Evolutionary conservation across 2,329 filamentous ascomycete genomes (phyloP).

Genomic region (Alternaria burnsii): DNA sequence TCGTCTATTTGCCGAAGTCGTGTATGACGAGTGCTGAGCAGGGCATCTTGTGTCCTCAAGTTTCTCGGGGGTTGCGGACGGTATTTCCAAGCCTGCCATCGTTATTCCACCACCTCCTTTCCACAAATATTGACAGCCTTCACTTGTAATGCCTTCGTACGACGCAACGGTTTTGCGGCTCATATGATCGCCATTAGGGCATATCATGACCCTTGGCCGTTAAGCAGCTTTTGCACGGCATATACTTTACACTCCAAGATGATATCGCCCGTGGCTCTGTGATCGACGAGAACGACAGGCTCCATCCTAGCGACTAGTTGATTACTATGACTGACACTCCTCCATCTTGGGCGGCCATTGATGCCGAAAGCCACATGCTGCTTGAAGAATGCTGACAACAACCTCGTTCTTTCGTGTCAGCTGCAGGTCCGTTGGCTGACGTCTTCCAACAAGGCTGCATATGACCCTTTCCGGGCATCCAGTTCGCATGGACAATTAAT

Average conservation of each 20-base stretch:
- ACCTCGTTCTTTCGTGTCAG: constrained; percentile 28
- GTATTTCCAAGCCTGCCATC: not conserved
- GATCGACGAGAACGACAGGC: not conserved
- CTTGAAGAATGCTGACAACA: constrained; percentile 20
- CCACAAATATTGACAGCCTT: not conserved
- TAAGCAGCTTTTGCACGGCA: constrained; percentile 18
- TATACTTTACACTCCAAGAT: constrained; percentile 4
- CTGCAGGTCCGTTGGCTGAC: constrained; percentile 32
- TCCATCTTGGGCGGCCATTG: constrained; percentile 4
- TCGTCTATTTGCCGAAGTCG: not conserved
- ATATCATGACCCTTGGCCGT: constrained; percentile 1
- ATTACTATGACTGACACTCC: not conserved
- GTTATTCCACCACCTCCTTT: not conserved
- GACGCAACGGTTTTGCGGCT: constrained; percentile 15
- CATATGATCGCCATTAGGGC: constrained; percentile 15
- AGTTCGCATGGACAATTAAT: constrained; percentile 32
- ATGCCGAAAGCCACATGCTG: constrained; percentile 19
- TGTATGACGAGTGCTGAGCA: not conserved
- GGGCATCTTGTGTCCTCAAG: not conserved
- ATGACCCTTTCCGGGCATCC: constrained; percentile 13
- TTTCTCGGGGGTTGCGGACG: not conserved
- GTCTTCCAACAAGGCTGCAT: constrained; percentile 18
- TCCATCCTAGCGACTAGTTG: not conserved
- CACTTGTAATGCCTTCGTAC: not conserved
- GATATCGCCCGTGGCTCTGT: not conserved